These are phyloP conservation scores for Microsporum audouinii DNA, from an alignment of 2,329 filamentous ascomycete species.

Conservation along the genomic window DNA sequence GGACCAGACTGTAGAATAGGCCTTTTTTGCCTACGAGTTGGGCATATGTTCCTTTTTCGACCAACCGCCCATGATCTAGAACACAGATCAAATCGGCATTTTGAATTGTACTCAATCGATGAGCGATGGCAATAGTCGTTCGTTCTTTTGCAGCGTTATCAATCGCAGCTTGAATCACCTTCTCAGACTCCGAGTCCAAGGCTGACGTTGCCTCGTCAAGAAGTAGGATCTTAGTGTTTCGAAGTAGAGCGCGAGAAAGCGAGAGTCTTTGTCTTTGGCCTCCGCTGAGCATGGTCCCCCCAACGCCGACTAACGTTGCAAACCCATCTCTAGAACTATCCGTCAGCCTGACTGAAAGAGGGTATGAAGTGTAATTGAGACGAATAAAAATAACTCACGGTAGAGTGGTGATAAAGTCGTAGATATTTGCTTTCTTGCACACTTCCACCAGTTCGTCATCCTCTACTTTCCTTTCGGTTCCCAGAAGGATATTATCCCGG, in stretches of 20 bases:
- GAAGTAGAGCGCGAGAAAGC: background rate
- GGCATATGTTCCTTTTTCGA: conserved; percentile 14
- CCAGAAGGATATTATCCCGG: conserved; percentile 77
- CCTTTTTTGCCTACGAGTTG: background rate
- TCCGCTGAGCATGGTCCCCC: background rate
- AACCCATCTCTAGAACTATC: background rate
- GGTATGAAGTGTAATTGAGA: conserved; percentile 80
- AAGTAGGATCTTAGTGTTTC: background rate
- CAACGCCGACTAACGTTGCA: background rate
- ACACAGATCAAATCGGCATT: background rate
- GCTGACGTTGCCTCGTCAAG: background rate
- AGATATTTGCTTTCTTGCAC: conserved; percentile 82
- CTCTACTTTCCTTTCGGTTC: conserved; percentile 54
- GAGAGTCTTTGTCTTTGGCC: background rate
- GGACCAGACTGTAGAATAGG: background rate
- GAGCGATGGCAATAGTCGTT: background rate
- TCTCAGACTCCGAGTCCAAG: background rate
- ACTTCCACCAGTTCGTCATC: conserved; percentile 63
- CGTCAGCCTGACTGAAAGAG: conserved; percentile 48
- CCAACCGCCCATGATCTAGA: background rate
- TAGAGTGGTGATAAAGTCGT: conserved; percentile 72
- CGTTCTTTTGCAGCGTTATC: background rate
- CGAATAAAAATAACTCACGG: conserved; percentile 41
- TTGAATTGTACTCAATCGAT: background rate
- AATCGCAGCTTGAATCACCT: background rate